Base-by-base conservation (phyloP, 306 rosid species). In the Crataegus laevigata region DNA sequence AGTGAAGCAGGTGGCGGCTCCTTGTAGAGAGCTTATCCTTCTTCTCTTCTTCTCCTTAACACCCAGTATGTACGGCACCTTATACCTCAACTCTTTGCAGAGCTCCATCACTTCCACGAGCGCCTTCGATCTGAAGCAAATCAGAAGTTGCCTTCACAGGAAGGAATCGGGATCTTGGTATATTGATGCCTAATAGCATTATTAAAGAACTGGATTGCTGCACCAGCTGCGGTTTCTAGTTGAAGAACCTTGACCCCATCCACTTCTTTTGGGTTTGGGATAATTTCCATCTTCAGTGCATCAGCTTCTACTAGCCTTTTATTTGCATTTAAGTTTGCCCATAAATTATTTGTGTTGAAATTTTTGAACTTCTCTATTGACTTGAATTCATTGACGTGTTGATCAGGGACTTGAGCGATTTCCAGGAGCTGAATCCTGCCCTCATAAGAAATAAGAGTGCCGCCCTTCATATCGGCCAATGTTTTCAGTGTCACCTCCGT, bases 161-260 rank as follows among this genome's bases (percentile, higher is more conserved):
- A 79, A 94, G 98, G 84, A 94, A 94, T 47, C 98, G 93, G 17
- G 98, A 90, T 63, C 98, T 96, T 19, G 97, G 98, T 63, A 91
- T 97, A 79, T 94, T 94, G 72, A 86, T 80, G 42, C 98, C 98
- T n/a, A 73, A 94, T 91, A 45, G 98, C 97, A 77, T 79, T 78
- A 80, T 94, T 93, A 63, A 90, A 94, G 90, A 94, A 94, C 98
- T 94, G 90, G 71, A 94, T 94, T 68, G 98, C 98, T 40, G 98
- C 98, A 68, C 98, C 98, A 74, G 98, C 98, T 19, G 98, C 98
- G 63, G 98, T 94, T 90, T 94, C 98, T 73, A 94, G 88, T 86
- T 94, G 98, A 80, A 94, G 94, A 82, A 91, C 97, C 82, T 94
- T 91, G 71, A 89, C 70, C 77, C 98, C 98, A 40, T 90, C 98